phyloP scores from a whole-genome alignment of 2,329 filamentous ascomycete species.

The Pestalotiopsis sp. region DNA sequence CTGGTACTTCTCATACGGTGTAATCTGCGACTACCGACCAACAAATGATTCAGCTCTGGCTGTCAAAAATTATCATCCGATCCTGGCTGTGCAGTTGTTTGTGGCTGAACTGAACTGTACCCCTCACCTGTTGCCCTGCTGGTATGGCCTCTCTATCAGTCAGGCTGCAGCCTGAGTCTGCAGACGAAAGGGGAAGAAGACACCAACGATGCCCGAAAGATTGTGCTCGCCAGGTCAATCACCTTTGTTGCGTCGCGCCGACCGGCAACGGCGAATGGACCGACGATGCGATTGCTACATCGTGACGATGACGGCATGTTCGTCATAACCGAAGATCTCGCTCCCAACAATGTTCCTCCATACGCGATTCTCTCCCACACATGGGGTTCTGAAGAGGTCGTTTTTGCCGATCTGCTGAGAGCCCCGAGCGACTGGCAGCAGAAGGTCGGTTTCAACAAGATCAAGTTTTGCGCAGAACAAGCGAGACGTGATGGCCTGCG shows the following conservation, averaged over 20 bases:
- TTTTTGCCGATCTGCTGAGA: conserved; percentile 18
- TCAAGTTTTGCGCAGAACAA: conserved; percentile 20
- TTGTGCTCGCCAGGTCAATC: background rate
- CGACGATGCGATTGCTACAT: conserved; percentile 1
- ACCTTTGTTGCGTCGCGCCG: background rate
- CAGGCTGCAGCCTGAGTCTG: background rate
- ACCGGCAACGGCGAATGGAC: background rate
- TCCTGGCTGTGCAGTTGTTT: no score
- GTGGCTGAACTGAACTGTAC: background rate
- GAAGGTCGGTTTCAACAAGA: conserved; percentile 19
- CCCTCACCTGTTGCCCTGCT: background rate
- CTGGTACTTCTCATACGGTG: no score
- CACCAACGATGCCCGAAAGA: background rate
- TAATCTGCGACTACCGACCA: no score
- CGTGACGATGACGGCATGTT: conserved; percentile 1
- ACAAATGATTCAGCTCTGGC: no score
- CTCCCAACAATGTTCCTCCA: conserved; percentile 12
- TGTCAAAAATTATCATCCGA: background rate
- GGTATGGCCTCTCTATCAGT: background rate
- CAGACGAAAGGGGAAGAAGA: background rate
- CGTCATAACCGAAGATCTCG: background rate
- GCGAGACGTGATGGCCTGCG: conserved; percentile 16
- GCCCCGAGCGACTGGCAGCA: conserved; percentile 8
- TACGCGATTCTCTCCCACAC: conserved; percentile 23
- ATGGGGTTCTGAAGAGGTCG: conserved; percentile 19